These are phyloP conservation scores for Curvularia spicifera DNA, from an alignment of 2,329 filamentous ascomycete genomes.

Conservation along the genomic window DNA sequence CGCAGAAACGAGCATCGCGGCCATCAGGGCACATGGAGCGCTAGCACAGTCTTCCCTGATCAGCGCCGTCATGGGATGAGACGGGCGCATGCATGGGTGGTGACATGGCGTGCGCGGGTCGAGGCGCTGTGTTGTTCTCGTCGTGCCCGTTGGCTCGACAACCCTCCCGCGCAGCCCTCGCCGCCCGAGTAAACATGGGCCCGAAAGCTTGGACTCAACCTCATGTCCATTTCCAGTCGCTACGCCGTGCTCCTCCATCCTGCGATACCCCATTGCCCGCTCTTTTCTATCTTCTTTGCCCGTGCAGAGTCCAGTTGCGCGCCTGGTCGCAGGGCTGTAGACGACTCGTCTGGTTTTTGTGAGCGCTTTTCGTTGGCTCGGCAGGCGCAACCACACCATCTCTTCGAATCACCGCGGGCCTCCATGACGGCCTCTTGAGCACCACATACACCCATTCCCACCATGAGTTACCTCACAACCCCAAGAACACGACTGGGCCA, in stretches of 20 bases:
- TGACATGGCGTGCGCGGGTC: not conserved
- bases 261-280: slow-evolving; percentile 32
- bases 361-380: slow-evolving; percentile 24
- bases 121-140: slow-evolving; percentile 14
- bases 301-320: slow-evolving; percentile 28
- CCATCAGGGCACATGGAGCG: slow-evolving; percentile 2
- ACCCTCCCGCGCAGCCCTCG: slow-evolving; percentile 10
- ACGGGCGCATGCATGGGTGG: not conserved
- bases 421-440: slow-evolving; percentile 37
- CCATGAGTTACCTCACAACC: slow-evolving; percentile 48
- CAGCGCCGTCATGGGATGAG: no score
- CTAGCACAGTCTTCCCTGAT: not conserved
- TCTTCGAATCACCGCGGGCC: slow-evolving; percentile 33
- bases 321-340: slow-evolving; percentile 32
- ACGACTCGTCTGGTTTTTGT: slow-evolving; percentile 20
- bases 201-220: slow-evolving; percentile 21
- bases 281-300: slow-evolving; percentile 33
- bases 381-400: slow-evolving; percentile 34
- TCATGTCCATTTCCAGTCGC: slow-evolving; percentile 34
- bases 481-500: slow-evolving; percentile 51
- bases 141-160: slow-evolving; percentile 24
- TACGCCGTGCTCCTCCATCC: slow-evolving; percentile 31
- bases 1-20: not conserved
- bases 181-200: slow-evolving; percentile 18
- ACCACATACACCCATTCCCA: slow-evolving; percentile 28